Evolutionary conservation across 2,329 filamentous ascomycete species (phyloP).

Genomic region (Ophiosphaerella herpotricha): DNA sequence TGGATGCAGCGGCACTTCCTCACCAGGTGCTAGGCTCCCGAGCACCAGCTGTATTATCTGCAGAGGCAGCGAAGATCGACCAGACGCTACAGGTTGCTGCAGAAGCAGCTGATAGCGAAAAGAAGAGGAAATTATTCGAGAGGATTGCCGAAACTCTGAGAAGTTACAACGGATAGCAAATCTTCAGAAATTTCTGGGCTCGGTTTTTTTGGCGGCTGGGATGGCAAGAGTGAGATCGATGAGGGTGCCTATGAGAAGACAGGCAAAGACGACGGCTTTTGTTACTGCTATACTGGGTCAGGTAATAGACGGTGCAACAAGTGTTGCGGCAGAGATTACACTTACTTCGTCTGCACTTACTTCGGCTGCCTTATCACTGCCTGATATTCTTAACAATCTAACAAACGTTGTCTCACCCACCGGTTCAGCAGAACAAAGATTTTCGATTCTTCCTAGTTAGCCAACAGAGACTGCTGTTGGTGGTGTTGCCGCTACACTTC

Average conservation of each 20-base stretch:
- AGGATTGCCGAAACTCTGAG: constrained; percentile 6
- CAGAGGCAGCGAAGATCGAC: neutral
- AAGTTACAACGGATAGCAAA: constrained; percentile 13
- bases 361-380: no score
- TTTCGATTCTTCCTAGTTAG: constrained; percentile 18
- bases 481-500: neutral
- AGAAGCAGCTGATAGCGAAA: neutral
- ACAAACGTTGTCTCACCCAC: no score
- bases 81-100: neutral
- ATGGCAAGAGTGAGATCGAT: neutral
- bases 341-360: neutral
- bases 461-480: constrained; percentile 15
- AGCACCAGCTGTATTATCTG: neutral
- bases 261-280: neutral
- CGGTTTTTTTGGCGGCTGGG: constrained; percentile 8
- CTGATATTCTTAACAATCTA: no score
- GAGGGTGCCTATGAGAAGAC: neutral
- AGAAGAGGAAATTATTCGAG: constrained; percentile 10
- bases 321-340: neutral
- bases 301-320: neutral
- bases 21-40: constrained; percentile 10
- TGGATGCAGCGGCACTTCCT: constrained; percentile 11
- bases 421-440: neutral
- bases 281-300: constrained; percentile 4
- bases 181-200: constrained; percentile 19